A percentile compares a stretch with the other conserved stretches of the same genome.
Evolutionary conservation across 1,139 yeast genomes (phyloP).

Genomic region (Pichia sp.): DNA sequence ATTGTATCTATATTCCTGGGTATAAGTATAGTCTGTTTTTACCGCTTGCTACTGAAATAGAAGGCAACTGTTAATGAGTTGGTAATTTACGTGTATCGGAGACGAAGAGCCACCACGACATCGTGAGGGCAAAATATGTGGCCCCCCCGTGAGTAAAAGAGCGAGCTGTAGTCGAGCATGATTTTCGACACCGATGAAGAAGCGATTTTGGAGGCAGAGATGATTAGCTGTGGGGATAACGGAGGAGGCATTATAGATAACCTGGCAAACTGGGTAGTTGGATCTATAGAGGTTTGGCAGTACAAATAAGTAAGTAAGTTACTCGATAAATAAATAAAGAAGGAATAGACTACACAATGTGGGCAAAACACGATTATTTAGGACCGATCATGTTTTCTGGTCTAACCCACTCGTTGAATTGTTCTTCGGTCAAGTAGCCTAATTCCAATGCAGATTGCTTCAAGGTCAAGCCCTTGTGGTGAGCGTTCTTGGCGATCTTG

Average conservation of each 20-base stretch:
- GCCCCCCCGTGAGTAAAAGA: neutral
- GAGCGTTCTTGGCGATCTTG: constrained; percentile 97
- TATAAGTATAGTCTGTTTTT: too few species aligned
- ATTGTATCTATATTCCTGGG: neutral
- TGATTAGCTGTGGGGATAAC: neutral
- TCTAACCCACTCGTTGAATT: constrained; percentile 94
- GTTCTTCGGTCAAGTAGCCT: constrained; percentile 73
- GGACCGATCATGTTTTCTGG: constrained; percentile 99
- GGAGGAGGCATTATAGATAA: neutral
- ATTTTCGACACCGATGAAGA: neutral
- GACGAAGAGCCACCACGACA: neutral
- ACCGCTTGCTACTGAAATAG: too few species aligned
- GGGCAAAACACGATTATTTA: constrained; percentile 32
- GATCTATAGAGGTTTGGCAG: too few species aligned
- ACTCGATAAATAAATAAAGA: constrained; percentile 1
- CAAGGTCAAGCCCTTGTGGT: constrained; percentile 93
- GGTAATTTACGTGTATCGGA: too few species aligned
- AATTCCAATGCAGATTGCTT: constrained; percentile 92
- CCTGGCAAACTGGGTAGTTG: too few species aligned
- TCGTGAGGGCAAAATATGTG: neutral
- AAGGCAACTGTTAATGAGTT: too few species aligned
- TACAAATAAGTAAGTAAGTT: neutral
- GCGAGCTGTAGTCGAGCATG: neutral
- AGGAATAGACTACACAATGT: neutral
- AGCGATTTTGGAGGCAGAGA: neutral